A percentile compares a stretch with the other conserved stretches of the same genome.
Evolutionary conservation across 352 stramenopile genomes (phyloP).

Genomic region (Pythium chondricola): DNA sequence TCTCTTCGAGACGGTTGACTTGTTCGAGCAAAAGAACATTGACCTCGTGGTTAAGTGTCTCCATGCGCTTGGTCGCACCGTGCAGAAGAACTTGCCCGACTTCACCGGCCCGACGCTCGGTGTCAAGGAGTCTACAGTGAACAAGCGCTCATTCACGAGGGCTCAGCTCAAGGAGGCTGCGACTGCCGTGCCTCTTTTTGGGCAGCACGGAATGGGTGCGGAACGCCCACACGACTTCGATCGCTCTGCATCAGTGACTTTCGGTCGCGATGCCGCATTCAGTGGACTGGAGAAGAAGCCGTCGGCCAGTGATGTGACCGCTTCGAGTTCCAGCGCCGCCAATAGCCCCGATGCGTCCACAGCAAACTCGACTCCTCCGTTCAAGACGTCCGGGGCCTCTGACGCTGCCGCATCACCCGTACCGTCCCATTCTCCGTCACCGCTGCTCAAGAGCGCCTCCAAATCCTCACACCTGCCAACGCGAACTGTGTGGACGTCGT

Average conservation of each 20-base stretch:
- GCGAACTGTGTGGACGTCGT: constrained; percentile 19
- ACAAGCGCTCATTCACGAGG: constrained; percentile 55
- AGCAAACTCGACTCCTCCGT: background rate
- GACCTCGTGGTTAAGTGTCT: constrained; percentile 81
- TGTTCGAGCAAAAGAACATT: constrained; percentile 87
- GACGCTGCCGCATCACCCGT: constrained; percentile 1
- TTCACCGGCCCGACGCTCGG: constrained; percentile 63
- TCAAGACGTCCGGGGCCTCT: constrained; percentile 13
- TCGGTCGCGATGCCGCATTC: constrained; percentile 44
- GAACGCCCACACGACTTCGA: constrained; percentile 52
- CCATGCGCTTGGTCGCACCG: constrained; percentile 67
- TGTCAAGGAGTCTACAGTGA: constrained; percentile 65
- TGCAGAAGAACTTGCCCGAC: constrained; percentile 72
- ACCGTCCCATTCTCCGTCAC: constrained; percentile 3
- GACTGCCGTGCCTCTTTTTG: constrained; percentile 47
- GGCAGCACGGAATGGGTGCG: constrained; percentile 43
- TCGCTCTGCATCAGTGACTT: constrained; percentile 63
- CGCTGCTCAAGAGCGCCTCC: constrained; percentile 5
- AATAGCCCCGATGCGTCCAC: background rate
- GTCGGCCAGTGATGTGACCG: constrained; percentile 5
- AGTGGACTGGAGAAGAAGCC: constrained; percentile 24
- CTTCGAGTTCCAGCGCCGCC: too few relatives aligned
- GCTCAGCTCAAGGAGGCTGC: constrained; percentile 60
- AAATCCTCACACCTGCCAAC: constrained; percentile 19
- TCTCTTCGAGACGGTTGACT: constrained; percentile 88